Conservation (phyloP, 352 stramenopile species). For the Peronosclerospora sorghi region DNA sequence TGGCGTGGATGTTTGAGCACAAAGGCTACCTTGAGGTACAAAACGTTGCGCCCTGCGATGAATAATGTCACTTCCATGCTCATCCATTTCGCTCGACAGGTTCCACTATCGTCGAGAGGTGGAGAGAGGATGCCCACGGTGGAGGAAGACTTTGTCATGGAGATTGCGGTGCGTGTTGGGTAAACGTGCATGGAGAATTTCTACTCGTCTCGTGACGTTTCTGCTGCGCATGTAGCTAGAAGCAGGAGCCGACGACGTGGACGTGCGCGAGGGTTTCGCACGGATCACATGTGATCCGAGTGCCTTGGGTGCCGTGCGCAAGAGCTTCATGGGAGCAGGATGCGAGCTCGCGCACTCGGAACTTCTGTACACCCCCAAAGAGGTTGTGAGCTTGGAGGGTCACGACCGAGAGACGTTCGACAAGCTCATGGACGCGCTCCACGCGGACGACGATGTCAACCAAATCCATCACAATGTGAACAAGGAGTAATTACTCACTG, state of each 20-base stretch:
- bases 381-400: slow-evolving; percentile 48
- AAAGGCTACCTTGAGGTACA: slow-evolving; percentile 75
- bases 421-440: slow-evolving; percentile 61
- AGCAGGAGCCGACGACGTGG: slow-evolving; percentile 57
- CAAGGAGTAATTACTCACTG: too few species aligned
- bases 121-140: slow-evolving; percentile 10
- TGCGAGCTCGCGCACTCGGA: slow-evolving; percentile 59
- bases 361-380: slow-evolving; percentile 76
- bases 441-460: slow-evolving; percentile 73
- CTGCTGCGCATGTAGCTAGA: slow-evolving; percentile 32
- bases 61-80: background rate
- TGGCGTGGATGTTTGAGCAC: slow-evolving; percentile 79
- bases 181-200: too few species aligned
- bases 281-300: slow-evolving; percentile 64
- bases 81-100: slow-evolving; percentile 14
- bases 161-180: slow-evolving; percentile 45
- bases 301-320: slow-evolving; percentile 47
- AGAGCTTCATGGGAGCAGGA: slow-evolving; percentile 38
- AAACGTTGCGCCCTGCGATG: too few species aligned
- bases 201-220: background rate
- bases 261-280: slow-evolving; percentile 45
- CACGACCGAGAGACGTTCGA: slow-evolving; percentile 56
- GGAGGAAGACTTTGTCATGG: slow-evolving; percentile 68
- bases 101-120: slow-evolving; percentile 23
- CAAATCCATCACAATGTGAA: slow-evolving; percentile 79